phyloP scores from a whole-genome alignment of 495 filamentous ascomycete genomes.

The Lophiostoma macrostomum region DNA sequence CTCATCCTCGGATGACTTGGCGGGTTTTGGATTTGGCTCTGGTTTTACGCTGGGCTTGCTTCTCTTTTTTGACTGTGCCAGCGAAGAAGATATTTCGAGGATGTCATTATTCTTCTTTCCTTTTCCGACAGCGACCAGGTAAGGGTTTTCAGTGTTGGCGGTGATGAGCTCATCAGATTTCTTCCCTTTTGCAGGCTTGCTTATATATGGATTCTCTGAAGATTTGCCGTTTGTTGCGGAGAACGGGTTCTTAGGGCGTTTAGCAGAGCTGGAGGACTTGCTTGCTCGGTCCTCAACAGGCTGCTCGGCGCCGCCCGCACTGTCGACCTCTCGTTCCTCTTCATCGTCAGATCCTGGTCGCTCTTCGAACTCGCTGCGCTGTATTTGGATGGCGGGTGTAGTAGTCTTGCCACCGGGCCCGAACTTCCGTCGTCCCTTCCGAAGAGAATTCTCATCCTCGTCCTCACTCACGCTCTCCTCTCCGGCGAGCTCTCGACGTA shows the following conservation, averaged over 20 bases:
- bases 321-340: conserved; percentile 36
- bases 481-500: conserved; percentile 65
- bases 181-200: conserved; percentile 7
- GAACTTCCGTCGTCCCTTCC: conserved; percentile 41
- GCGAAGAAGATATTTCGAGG: too few relatives aligned
- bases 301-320: conserved; percentile 32
- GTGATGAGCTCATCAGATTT: too few relatives aligned
- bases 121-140: too few relatives aligned
- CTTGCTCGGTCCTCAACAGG: neutral
- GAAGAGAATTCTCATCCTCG: conserved; percentile 32
- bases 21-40: conserved; percentile 8
- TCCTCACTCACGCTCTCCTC: conserved; percentile 47
- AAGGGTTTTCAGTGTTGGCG: too few relatives aligned
- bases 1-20: conserved; percentile 11
- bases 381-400: neutral
- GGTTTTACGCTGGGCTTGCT: neutral
- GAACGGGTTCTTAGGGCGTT: neutral
- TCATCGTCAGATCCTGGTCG: conserved; percentile 54
- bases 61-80: too few relatives aligned
- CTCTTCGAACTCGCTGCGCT: conserved; percentile 60
- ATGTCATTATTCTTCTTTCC: too few relatives aligned
- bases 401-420: conserved; percentile 32
- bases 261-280: neutral
- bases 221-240: neutral
- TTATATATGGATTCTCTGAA: conserved; percentile 12